Conservation (phyloP, 129 eudicot species). For the Arctium lappa region DNA sequence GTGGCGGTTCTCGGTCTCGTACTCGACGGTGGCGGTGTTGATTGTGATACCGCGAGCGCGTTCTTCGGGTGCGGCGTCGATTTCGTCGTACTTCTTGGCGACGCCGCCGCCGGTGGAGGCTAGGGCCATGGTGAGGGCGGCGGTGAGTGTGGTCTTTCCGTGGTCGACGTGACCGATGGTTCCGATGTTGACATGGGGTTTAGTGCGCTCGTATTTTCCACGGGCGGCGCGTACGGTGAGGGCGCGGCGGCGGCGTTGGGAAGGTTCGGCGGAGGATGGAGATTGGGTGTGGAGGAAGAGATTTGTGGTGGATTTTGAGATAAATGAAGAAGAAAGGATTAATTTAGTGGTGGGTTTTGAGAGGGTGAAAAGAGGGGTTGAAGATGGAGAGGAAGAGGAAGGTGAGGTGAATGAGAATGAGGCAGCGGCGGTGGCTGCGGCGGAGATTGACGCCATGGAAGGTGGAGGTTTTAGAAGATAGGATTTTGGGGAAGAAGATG, state of each 20-base stretch:
- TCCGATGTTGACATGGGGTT: conserved; percentile 88
- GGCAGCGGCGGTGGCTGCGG: conserved; percentile 38
- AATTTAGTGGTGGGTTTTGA: conserved; percentile 36
- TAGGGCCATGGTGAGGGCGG: conserved; percentile 85
- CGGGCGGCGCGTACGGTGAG: conserved; percentile 76
- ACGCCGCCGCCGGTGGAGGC: conserved; percentile 58
- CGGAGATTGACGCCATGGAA: conserved; percentile 40
- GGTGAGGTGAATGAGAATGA: conserved; percentile 26
- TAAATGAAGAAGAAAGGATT: conserved; percentile 47
- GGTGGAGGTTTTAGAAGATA: conserved; percentile 12
- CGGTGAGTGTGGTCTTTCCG: conserved; percentile 88
- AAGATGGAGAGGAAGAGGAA: conserved; percentile 9
- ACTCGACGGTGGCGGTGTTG: conserved; percentile 87
- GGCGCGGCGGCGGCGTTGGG: conserved; percentile 36
- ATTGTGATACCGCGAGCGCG: conserved; percentile 89
- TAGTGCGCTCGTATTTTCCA: conserved; percentile 76
- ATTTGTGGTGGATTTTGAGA: conserved; percentile 39
- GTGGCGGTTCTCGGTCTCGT: conserved; percentile 80
- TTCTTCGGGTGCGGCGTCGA: conserved; percentile 91
- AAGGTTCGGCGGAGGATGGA: conserved; percentile 22
- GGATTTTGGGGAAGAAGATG: conserved; percentile 21
- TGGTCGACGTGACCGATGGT: conserved; percentile 97
- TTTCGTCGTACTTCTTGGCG: conserved; percentile 81
- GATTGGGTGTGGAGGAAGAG: conserved; percentile 30
- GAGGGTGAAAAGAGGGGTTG: conserved; percentile 10